phyloP scores from a whole-genome alignment of 371 early-diverging fungal species.

The Amoeboradix gromovi region DNA sequence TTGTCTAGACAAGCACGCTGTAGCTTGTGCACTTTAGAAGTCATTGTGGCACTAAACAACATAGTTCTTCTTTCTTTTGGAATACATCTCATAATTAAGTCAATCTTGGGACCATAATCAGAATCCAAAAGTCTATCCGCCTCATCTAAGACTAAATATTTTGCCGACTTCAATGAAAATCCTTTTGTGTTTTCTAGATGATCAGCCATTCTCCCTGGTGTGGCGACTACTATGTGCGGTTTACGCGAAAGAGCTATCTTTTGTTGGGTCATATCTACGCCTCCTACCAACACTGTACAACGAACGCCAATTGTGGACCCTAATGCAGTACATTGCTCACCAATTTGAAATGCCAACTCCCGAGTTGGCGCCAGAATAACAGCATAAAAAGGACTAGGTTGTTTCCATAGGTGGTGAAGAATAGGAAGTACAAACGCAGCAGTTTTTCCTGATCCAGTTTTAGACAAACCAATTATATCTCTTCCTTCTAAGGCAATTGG shows the following conservation, averaged over 20 bases:
- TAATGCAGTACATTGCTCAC: conserved; percentile 70
- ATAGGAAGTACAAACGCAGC: conserved; percentile 95
- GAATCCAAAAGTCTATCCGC: conserved; percentile 73
- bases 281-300: conserved; percentile 77
- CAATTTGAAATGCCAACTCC: conserved; percentile 85
- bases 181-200: conserved; percentile 37
- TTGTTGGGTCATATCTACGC: conserved; percentile 76
- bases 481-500: conserved; percentile 37
- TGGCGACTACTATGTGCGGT: conserved; percentile 88
- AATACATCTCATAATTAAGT: conserved; percentile 35
- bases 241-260: conserved; percentile 48
- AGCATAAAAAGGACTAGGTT: conserved; percentile 77
- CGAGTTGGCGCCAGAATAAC: conserved; percentile 84
- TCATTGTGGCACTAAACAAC: conserved; percentile 89
- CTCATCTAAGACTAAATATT: conserved; percentile 84
- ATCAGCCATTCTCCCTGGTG: conserved; percentile 85
- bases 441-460: conserved; percentile 97
- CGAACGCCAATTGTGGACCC: conserved; percentile 63
- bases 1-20: conserved; percentile 6
- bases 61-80: conserved; percentile 63
- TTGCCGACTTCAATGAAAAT: conserved; percentile 17
- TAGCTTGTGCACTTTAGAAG: conserved; percentile 37
- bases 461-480: conserved; percentile 85
- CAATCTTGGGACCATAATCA: conserved; percentile 56
- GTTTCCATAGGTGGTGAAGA: conserved; percentile 58